These are phyloP conservation scores for Oryza glaberrima DNA, from an alignment of 176 grass and related monocot genomes.

Conservation along the genomic window DNA sequence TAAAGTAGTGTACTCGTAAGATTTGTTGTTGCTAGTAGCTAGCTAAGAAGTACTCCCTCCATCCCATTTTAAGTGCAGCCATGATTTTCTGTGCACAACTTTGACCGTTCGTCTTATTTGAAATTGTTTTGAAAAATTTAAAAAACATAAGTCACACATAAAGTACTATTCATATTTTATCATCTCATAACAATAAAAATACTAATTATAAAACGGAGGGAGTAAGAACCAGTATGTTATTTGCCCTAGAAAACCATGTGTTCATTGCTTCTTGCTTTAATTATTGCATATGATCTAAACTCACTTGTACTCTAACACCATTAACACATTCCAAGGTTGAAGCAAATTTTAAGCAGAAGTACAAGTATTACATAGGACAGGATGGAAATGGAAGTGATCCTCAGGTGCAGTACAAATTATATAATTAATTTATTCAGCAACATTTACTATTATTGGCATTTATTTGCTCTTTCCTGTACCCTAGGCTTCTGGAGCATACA, in stretches of 20 bases:
- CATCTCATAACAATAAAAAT: too few relatives aligned
- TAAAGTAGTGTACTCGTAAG: conserved; percentile 21
- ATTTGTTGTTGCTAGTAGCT: not conserved
- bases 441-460: not conserved
- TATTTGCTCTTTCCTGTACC: conserved; percentile 28
- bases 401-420: conserved; percentile 62
- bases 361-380: conserved; percentile 80
- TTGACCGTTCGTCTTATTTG: too few relatives aligned
- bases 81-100: too few relatives aligned
- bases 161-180: too few relatives aligned
- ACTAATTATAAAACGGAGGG: too few relatives aligned
- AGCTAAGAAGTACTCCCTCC: too few relatives aligned
- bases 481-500: conserved; percentile 96
- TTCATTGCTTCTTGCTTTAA: conserved; percentile 17
- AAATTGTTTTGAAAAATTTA: too few relatives aligned
- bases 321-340: conserved; percentile 64
- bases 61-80: too few relatives aligned
- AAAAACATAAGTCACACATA: too few relatives aligned
- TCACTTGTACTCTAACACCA: conserved; percentile 22
- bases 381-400: conserved; percentile 71
- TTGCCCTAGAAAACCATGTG: not conserved
- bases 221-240: not conserved
- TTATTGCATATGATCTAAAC: conserved; percentile 26
- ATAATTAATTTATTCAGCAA: not conserved
- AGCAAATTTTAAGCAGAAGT: conserved; percentile 66